A percentile compares a stretch with the other conserved stretches of the same genome.
Conservation (phyloP, 108 stramenopile genomes). For the Aurantiochytrium sp. region DNA sequence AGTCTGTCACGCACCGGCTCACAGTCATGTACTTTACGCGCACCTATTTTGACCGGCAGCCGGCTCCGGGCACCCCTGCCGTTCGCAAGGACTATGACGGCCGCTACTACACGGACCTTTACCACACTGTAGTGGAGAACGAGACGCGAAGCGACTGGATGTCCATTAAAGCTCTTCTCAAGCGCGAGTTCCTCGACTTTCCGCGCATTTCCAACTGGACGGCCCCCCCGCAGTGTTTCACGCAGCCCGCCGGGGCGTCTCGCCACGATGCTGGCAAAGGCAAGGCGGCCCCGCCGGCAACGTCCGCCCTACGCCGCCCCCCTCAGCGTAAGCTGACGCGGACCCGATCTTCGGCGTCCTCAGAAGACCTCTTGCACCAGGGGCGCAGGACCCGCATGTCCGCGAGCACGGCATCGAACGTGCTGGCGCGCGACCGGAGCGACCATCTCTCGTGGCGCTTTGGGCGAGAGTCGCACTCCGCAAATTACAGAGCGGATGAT, state of each 20-base stretch:
- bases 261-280: too few species aligned
- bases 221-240: conserved; percentile 33
- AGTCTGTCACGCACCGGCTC: conserved; percentile 54
- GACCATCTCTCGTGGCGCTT: too few species aligned
- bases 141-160: conserved; percentile 72
- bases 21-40: conserved; percentile 21
- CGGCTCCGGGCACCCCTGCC: not conserved
- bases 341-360: too few species aligned
- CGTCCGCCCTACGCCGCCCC: too few species aligned
- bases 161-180: conserved; percentile 68
- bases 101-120: conserved; percentile 61
- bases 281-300: too few species aligned
- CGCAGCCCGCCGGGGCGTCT: not conserved
- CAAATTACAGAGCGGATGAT: too few species aligned
- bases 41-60: conserved; percentile 15
- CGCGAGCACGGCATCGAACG: too few species aligned
- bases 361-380: too few species aligned
- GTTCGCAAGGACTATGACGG: conserved; percentile 30
- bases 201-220: conserved; percentile 76
- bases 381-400: too few species aligned
- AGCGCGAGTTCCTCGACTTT: conserved; percentile 78
- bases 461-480: too few species aligned
- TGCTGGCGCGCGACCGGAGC: too few species aligned
- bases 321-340: too few species aligned
- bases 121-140: conserved; percentile 86